phyloP scores from a whole-genome alignment of 441 rosid genomes.

The Macaranga tanarius region DNA sequence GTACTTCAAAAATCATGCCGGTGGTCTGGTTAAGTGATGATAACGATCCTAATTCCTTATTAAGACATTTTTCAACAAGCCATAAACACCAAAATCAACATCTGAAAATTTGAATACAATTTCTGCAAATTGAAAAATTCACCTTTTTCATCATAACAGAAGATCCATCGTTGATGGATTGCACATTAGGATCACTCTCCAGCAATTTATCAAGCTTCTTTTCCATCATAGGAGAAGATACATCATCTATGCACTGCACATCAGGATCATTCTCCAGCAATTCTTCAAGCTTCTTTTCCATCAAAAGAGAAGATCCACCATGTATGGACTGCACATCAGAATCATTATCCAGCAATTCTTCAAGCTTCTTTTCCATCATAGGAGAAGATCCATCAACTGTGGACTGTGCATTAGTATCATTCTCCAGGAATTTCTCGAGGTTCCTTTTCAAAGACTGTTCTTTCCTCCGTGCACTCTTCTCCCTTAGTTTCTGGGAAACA shows the following conservation, averaged over 20 bases:
- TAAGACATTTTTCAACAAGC: neutral
- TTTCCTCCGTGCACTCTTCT: neutral
- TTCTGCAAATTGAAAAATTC: neutral
- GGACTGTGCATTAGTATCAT: too few relatives aligned
- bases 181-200: neutral
- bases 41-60: neutral
- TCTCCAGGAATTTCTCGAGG: neutral
- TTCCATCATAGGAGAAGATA: too few relatives aligned
- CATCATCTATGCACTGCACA: too few relatives aligned
- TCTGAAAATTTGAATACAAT: neutral
- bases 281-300: neutral
- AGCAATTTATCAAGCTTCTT: neutral
- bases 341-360: conserved; percentile 4
- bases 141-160: neutral
- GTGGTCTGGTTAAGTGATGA: neutral
- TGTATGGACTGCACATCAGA: neutral
- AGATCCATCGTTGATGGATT: neutral
- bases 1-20: neutral
- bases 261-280: neutral
- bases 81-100: neutral
- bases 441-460: neutral
- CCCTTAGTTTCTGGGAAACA: conserved; percentile 13
- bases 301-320: neutral
- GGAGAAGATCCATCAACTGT: too few relatives aligned
- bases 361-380: neutral